Evolutionary conservation across 2,329 filamentous ascomycete genomes (phyloP), one percentile per base, ranked within the genome.

Genomic region (Daldinia sp.): DNA sequence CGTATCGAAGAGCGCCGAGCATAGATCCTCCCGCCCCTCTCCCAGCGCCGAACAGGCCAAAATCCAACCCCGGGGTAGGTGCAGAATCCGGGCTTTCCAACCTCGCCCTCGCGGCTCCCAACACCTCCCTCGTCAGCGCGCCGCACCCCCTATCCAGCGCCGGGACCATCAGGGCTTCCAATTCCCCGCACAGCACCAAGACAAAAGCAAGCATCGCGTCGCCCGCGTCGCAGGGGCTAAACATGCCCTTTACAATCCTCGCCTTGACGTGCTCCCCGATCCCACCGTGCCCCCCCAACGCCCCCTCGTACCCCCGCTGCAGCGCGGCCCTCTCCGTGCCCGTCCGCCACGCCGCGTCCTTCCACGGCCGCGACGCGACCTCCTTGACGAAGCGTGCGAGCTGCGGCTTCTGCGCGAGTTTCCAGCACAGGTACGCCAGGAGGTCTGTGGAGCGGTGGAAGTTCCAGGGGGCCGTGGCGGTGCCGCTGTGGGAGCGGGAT

Each of bases 321-420:
- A 54, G 21, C 32, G 34, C 29, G 2, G 21, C 51, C 37, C 7
- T 30, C 2, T 11, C 29, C 15, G 25, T 7, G 3, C 6, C 30
- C 5, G 39, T 25, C 13, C 25, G 21, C 37, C 51, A 54, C 11
- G 17, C 37, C 17, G 15, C 13, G 13, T 54, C 50, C 9, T 41
- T 39, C 50, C 50, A 53, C 15, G 50, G 50, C 25, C 34, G 50
- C 10, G 47, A 21, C 9, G n/a, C 27, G 15, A 57, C 17, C 30
- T 57, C 37, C 47, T 57, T 61, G 47, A 57, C 17, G 37, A 61
- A 61, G 13, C 41, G 37, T 17, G 52, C 30, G 25, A 35, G 39
- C 2, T 54, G 13, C 15, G 37, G 30, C 13, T 25, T 32, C 8
- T 52, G 52, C 4, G 52, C 19, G 13, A 61, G 52, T 13, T 30